These are phyloP conservation scores for Macaranga tanarius DNA, from an alignment of 441 rosid species.

Conservation along the genomic window DNA sequence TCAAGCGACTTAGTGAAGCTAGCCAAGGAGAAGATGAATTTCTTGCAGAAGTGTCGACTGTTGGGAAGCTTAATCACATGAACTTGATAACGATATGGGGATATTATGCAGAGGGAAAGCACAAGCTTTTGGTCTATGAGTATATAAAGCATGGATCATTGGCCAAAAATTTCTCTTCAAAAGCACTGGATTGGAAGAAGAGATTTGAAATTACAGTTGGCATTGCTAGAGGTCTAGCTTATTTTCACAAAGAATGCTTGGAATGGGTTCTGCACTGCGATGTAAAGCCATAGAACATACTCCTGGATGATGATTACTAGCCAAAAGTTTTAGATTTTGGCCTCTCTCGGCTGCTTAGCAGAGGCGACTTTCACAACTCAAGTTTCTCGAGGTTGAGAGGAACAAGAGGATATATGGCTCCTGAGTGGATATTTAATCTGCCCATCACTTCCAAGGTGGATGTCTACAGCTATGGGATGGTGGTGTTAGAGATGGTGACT, in stretches of 20 bases:
- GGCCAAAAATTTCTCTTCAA: conserved; percentile 8
- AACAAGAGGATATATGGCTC: conserved; percentile 26
- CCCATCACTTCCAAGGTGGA: conserved; percentile 22
- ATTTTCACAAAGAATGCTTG: conserved; percentile 22
- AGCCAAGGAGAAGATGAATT: conserved; percentile 43
- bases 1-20: not conserved
- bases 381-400: conserved; percentile 19
- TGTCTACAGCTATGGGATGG: conserved; percentile 24
- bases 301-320: conserved; percentile 12
- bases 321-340: conserved; percentile 25
- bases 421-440: conserved; percentile 23
- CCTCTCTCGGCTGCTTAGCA: conserved; percentile 10
- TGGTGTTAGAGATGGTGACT: too few species aligned
- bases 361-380: not conserved
- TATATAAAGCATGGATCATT: conserved; percentile 37
- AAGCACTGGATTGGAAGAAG: not conserved
- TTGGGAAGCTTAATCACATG: conserved; percentile 42
- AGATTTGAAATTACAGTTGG: conserved; percentile 12
- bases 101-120: conserved; percentile 37
- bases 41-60: conserved; percentile 25
- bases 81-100: conserved; percentile 44
- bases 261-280: conserved; percentile 26
- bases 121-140: conserved; percentile 31
- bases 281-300: conserved; percentile 23
- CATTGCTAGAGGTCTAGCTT: conserved; percentile 20